Conservation (phyloP, 306 rosid genomes). For the Gastrolobium villosum region DNA sequence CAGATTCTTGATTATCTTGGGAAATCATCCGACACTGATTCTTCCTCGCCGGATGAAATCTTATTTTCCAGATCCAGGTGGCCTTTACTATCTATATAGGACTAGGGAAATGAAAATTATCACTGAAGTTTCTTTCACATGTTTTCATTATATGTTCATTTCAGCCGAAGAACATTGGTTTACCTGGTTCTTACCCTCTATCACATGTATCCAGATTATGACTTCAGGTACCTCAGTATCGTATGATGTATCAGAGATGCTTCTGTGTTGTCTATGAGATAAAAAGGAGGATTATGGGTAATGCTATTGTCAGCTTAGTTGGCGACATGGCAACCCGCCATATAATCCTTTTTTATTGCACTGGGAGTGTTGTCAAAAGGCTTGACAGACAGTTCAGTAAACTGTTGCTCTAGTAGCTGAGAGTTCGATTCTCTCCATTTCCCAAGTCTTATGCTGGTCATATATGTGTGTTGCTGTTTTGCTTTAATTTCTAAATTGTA, state of each 20-base stretch:
- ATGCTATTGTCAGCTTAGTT: slow-evolving; percentile 94
- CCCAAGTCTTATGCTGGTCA: slow-evolving; percentile 65
- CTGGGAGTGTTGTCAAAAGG: slow-evolving; percentile 99
- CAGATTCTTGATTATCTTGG: slow-evolving; percentile 91
- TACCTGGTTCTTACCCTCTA: slow-evolving; percentile 90
- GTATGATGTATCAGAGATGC: slow-evolving; percentile 40
- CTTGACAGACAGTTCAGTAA: slow-evolving; percentile 89
- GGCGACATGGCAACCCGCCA: slow-evolving; percentile 99
- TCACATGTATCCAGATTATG: slow-evolving; percentile 96
- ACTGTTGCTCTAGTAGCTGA: slow-evolving; percentile 99
- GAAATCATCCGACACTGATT: slow-evolving; percentile 81
- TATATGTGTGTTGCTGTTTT: slow-evolving; percentile 39
- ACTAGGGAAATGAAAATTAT: slow-evolving; percentile 48
- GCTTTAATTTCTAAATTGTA: neutral
- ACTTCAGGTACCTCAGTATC: slow-evolving; percentile 91
- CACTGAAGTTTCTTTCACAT: slow-evolving; percentile 45
- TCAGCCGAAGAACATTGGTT: slow-evolving; percentile 95
- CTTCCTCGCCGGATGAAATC: slow-evolving; percentile 74
- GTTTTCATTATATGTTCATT: slow-evolving; percentile 50
- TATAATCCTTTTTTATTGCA: slow-evolving; percentile 70
- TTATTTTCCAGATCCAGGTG: slow-evolving; percentile 83
- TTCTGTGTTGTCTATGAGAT: slow-evolving; percentile 18
- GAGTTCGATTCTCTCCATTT: slow-evolving; percentile 99
- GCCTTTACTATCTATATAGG: slow-evolving; percentile 46
- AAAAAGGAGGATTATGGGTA: slow-evolving; percentile 94